Evolutionary conservation across 495 filamentous ascomycete genomes (phyloP).

Genomic region (Chaetomium fimeti): DNA sequence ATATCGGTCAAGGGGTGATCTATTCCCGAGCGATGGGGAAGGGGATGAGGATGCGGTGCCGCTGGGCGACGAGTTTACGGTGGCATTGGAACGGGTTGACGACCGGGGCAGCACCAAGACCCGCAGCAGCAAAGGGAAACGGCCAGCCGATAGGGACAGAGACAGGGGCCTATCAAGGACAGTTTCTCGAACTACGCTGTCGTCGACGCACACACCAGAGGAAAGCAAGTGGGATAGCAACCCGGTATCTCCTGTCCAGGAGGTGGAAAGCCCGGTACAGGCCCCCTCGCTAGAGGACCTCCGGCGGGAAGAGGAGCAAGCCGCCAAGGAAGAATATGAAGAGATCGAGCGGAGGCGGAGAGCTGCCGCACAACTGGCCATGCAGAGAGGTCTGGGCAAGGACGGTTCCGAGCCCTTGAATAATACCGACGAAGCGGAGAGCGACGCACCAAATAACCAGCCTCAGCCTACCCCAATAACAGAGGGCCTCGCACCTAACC

Average conservation of each 20-base stretch:
- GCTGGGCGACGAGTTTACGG: slow-evolving; percentile 87
- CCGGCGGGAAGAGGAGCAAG: slow-evolving; percentile 70
- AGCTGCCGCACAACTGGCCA: slow-evolving; percentile 70
- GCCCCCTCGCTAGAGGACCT: slow-evolving; percentile 66
- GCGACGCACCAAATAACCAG: not conserved
- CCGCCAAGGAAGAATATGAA: slow-evolving; percentile 65
- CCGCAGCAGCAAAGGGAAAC: slow-evolving; percentile 59
- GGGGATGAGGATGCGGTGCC: slow-evolving; percentile 88
- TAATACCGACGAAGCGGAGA: slow-evolving; percentile 10
- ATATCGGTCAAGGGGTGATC: slow-evolving; percentile 85
- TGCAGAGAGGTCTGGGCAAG: slow-evolving; percentile 62
- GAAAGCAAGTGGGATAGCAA: slow-evolving; percentile 36
- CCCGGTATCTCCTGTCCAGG: slow-evolving; percentile 35
- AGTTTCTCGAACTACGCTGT: slow-evolving; percentile 48
- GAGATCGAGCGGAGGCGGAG: slow-evolving; percentile 66
- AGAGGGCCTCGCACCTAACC: not conserved
- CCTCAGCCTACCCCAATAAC: not conserved
- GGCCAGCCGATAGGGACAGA: slow-evolving; percentile 48
- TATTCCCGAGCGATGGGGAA: slow-evolving; percentile 90
- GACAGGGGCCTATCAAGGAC: slow-evolving; percentile 58
- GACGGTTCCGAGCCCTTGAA: slow-evolving; percentile 35
- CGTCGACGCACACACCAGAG: slow-evolving; percentile 49
- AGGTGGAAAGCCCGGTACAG: slow-evolving; percentile 26
- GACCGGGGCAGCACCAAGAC: slow-evolving; percentile 71
- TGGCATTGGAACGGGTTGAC: slow-evolving; percentile 70